Base-by-base conservation (phyloP, 1,284 basidiomycete genomes). In the Fomitiporia mediterranea region DNA sequence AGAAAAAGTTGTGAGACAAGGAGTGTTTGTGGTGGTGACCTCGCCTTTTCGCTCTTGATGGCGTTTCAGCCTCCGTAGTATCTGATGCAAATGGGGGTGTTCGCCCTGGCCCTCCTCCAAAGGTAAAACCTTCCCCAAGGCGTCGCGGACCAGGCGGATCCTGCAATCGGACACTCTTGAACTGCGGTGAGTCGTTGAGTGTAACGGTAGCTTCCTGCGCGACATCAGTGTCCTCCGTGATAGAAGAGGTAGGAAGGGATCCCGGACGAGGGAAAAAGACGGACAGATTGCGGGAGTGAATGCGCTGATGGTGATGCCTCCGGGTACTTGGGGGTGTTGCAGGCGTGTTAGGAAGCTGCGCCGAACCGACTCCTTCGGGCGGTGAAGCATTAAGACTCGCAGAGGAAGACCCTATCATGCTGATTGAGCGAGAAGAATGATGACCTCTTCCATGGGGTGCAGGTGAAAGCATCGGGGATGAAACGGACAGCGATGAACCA, bases 21-120 rank as follows among this genome's bases (percentile, higher is more conserved):
- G 93, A 97, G 70, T 96, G 94, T 66, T 93, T 91, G 67, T 97
- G 94, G 70, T 94, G 92, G 66, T 94, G 92, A 0, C 91, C 91
- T 53, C 87, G 74, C 35, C 87, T 77, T 17, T 80, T 74, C 21
- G 77, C 67, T 15, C 70, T 67, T 37, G 72, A 72, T 5, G 66
- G 62, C 3, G 69, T 66, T 40, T 17, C 61, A 15, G 58, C 61
- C 27, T 58, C 57, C 57, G 62, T 58, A 38, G 42, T 63, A 60
- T 28, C 66, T 27, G 66, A 64, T 42, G 65, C 37, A 46, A 65
- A 49, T 46, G 66, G n/a, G n/a, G n/a, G 51, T 39, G 65, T 75
- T 6, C 77, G 76, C 17, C 17, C 49, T 9, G 49, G 39, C 15
- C 73, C 72, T 15, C 68, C 76, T 39, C 84, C 84, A 63, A 89